These are phyloP conservation scores for Trichoderma guizhouense DNA, from an alignment of 2,329 filamentous ascomycete species.

Conservation along the genomic window DNA sequence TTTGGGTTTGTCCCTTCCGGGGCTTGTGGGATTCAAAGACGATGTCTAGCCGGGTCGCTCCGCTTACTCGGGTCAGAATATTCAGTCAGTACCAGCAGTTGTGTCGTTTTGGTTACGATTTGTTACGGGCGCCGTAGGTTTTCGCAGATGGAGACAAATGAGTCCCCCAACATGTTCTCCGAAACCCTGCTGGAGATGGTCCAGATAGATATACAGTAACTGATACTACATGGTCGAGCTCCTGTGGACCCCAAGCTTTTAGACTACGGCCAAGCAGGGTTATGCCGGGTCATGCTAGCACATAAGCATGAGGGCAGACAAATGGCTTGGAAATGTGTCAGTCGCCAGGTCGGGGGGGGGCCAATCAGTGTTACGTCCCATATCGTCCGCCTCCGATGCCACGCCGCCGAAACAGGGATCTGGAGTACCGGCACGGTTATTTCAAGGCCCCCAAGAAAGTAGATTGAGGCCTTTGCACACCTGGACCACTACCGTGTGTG, in stretches of 20 bases:
- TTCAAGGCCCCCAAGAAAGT: not conserved
- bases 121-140: not conserved
- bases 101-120: not conserved
- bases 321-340: conserved; percentile 1
- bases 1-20: not conserved
- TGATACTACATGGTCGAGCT: conserved; percentile 2
- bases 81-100: not conserved
- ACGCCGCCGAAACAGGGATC: not conserved
- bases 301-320: conserved; percentile 8
- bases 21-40: not conserved
- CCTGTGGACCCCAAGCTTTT: conserved; percentile 13
- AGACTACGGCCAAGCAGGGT: not conserved
- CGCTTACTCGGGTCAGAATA: not conserved
- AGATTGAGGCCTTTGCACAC: not conserved
- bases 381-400: conserved; percentile 8
- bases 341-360: not conserved
- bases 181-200: not conserved
- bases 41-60: not conserved
- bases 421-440: not conserved
- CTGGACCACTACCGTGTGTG: conserved; percentile 9
- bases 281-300: conserved; percentile 1
- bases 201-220: conserved; percentile 6
- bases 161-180: not conserved
- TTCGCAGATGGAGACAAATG: not conserved
- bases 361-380: not conserved